Percentiles rank a stretch among this genome's conserved stretches.
Conservation (phyloP, 1,139 yeast genomes). For the Kurtzmaniella quercitrusa region DNA sequence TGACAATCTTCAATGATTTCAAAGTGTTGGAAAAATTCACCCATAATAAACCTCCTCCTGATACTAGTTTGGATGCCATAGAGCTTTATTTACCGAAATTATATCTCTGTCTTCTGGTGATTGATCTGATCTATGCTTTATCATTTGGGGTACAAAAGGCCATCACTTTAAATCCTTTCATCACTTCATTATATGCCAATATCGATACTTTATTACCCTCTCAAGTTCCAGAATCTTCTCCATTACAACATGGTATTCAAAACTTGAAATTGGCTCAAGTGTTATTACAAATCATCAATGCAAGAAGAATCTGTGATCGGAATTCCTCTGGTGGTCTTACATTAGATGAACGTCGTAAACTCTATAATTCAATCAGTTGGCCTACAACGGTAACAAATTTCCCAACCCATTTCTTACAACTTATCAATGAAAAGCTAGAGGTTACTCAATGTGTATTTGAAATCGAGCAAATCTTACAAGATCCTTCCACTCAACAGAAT, state of each 20-base stretch:
- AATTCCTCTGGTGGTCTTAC: slow-evolving; percentile 6
- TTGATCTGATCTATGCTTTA: slow-evolving; percentile 55
- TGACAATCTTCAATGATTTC: slow-evolving; percentile 57
- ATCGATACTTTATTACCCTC: slow-evolving; percentile 10
- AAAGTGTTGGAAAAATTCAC: slow-evolving; percentile 41
- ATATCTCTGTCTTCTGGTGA: slow-evolving; percentile 42
- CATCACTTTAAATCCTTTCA: slow-evolving; percentile 14
- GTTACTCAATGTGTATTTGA: slow-evolving; percentile 28
- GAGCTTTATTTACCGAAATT: slow-evolving; percentile 45
- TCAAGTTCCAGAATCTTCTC: neutral
- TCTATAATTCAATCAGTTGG: neutral
- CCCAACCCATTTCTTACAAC: slow-evolving; percentile 7
- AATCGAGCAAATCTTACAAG: slow-evolving; percentile 16
- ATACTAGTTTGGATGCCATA: slow-evolving; percentile 28
- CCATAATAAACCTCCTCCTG: slow-evolving; percentile 8
- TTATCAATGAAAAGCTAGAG: slow-evolving; percentile 23
- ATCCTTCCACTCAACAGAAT: slow-evolving; percentile 4
- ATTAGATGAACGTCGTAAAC: slow-evolving; percentile 2
- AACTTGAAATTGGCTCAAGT: slow-evolving; percentile 11
- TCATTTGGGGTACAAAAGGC: slow-evolving; percentile 54
- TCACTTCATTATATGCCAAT: slow-evolving; percentile 15
- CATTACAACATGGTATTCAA: slow-evolving; percentile 3
- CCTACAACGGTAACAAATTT: neutral
- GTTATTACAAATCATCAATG: slow-evolving; percentile 18
- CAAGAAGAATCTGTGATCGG: slow-evolving; percentile 11